Conservation (phyloP, 2,329 filamentous ascomycete species). For the Tolypocladium pustulatum region DNA sequence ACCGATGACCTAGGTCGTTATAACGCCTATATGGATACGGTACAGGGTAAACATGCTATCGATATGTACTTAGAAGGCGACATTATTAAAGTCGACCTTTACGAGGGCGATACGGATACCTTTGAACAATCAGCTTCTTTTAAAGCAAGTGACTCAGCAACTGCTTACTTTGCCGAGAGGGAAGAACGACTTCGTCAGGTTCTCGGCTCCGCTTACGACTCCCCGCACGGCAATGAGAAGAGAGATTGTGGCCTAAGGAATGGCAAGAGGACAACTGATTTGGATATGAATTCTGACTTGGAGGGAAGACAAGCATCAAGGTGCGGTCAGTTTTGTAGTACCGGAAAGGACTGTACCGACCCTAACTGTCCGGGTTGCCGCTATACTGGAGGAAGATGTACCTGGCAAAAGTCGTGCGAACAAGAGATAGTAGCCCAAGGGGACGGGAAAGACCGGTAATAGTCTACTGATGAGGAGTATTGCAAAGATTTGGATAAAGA, state of each 20-base stretch:
- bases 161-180: not conserved
- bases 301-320: not conserved
- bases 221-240: not conserved
- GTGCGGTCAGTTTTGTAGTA: not conserved
- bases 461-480: too few species aligned
- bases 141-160: not conserved
- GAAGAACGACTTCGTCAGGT: not conserved
- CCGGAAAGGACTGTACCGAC: not conserved
- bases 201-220: not conserved
- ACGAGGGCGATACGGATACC: not conserved
- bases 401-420: not conserved
- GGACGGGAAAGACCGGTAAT: too few species aligned
- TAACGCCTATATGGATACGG: not conserved
- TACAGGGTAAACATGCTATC: not conserved
- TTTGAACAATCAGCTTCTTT: not conserved
- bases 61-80: not conserved
- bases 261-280: not conserved
- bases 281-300: not conserved
- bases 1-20: not conserved
- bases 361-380: not conserved
- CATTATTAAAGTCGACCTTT: not conserved
- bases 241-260: not conserved
- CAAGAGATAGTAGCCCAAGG: too few species aligned
- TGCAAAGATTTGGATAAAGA: too few species aligned
- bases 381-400: not conserved